Base-by-base conservation (phyloP, 208 protist species). In the Naegleria gruberi region DNA sequence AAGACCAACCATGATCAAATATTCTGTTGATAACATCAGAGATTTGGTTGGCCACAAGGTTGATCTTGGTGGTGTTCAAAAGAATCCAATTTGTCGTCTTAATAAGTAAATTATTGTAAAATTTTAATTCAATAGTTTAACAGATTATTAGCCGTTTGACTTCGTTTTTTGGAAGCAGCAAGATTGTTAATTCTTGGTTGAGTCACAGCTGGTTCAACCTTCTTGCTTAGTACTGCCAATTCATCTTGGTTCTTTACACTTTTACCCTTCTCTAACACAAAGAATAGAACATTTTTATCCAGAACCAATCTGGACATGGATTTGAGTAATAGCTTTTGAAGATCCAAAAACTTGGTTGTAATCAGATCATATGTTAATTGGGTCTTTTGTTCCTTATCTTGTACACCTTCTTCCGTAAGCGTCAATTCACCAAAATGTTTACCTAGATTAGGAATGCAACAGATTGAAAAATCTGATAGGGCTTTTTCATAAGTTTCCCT, bases 1-100 rank as follows among this genome's bases (percentile, higher is more conserved):
- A 92, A 97, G 99, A 43, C 98, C 98, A 37, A 99, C 98, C 0
- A 99, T 99, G 99, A 99, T 99, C 90, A 98, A 98, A 93, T 99
- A 99, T 94, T 97, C 95, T 82, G 95, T 99, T 81, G 95, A 97
- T 89, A 99, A 98, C 93, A 99, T 99, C 93, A 96, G 99, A 92
- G 97, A 99, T 89, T 96, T 99, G 19, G 98, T 99, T 91, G 99
- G 99, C 26, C 98, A 99, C 92, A 92, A 95, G 43, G 95, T 97
- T 19, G 95, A 97, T 81, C 89, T 97, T 82, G 92, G 93, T 46
- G 97, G 96, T 87, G 97, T 97, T 92, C 96, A 95, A 92, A 93
- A 94, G 41, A 93, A 96, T 41, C 94, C 93, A 30, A 95, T 98
- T 57, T 95, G 95, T 83, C 94, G 96, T 81, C 96, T 97, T 10